These are phyloP conservation scores for Globisporangium iwayamae DNA, from an alignment of 352 stramenopile genomes.

Conservation along the genomic window DNA sequence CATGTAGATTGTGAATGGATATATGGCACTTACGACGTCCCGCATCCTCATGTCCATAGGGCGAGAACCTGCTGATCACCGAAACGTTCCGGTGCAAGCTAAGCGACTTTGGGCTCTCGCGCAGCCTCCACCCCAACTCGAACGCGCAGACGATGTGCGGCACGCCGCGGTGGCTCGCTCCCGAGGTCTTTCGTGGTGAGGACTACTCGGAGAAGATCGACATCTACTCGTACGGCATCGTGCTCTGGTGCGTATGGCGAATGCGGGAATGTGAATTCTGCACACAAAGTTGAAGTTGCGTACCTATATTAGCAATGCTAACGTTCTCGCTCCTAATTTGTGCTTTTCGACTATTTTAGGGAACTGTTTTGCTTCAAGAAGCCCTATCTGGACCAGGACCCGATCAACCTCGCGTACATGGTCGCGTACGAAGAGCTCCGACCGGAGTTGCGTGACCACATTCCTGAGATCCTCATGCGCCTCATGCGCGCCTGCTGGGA, in stretches of 20 bases:
- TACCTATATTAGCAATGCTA: background rate
- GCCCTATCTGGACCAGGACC: conserved; percentile 73
- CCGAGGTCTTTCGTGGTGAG: conserved; percentile 80
- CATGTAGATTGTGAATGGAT: background rate
- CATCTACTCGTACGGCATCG: conserved; percentile 80
- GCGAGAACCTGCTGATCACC: conserved; percentile 70
- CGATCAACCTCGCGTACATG: conserved; percentile 75
- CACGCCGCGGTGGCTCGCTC: conserved; percentile 72
- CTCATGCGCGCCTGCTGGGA: conserved; percentile 74
- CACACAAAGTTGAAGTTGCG: background rate
- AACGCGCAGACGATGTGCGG: conserved; percentile 77
- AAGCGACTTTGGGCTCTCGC: conserved; percentile 72
- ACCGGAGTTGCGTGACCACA: conserved; percentile 54
- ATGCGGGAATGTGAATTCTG: background rate
- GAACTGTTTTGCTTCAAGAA: conserved; percentile 85
- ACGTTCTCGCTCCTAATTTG: background rate
- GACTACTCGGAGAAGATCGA: conserved; percentile 86
- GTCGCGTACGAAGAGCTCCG: conserved; percentile 74
- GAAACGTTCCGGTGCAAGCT: conserved; percentile 70
- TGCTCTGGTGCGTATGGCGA: conserved; percentile 53
- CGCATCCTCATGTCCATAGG: conserved; percentile 24
- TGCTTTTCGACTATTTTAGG: conserved; percentile 27
- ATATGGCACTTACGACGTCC: background rate
- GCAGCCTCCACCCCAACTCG: conserved; percentile 59
- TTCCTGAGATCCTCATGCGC: conserved; percentile 58